These are phyloP conservation scores for Boletus mariae DNA, from an alignment of 1,284 basidiomycete species.

Conservation along the genomic window DNA sequence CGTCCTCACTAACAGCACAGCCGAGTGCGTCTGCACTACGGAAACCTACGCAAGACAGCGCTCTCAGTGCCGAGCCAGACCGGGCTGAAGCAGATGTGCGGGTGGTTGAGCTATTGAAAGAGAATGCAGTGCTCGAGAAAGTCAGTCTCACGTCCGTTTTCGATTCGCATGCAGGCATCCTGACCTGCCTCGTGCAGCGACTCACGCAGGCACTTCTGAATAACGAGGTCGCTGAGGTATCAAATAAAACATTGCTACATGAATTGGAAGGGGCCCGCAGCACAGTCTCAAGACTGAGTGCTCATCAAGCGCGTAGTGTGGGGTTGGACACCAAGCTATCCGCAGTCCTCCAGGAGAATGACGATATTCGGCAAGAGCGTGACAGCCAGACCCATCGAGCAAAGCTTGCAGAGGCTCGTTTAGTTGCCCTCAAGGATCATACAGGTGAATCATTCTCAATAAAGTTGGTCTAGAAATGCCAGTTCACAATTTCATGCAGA, in stretches of 20 bases:
- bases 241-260: conserved; percentile 69
- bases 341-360: conserved; percentile 63
- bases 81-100: conserved; percentile 30
- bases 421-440: conserved; percentile 58
- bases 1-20: conserved; percentile 19
- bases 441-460: conserved; percentile 45
- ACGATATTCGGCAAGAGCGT: conserved; percentile 83
- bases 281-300: conserved; percentile 64
- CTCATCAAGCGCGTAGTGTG: conserved; percentile 64
- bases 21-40: conserved; percentile 10
- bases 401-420: conserved; percentile 65
- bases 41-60: conserved; percentile 14
- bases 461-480: not conserved
- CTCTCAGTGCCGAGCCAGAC: conserved; percentile 10
- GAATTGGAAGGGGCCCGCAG: conserved; percentile 78
- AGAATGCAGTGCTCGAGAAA: conserved; percentile 67
- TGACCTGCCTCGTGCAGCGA: conserved; percentile 44
- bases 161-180: not conserved
- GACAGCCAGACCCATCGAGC: conserved; percentile 71
- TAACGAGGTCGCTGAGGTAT: conserved; percentile 77
- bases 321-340: conserved; percentile 70
- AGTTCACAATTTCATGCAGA: conserved; percentile 39
- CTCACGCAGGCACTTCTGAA: conserved; percentile 80
- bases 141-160: conserved; percentile 35
- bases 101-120: conserved; percentile 45